Percentiles rank a stretch among this genome's conserved stretches.
Conservation (phyloP, 805 yeast genomes). For the Groenewaldozyma salmanticensis region DNA sequence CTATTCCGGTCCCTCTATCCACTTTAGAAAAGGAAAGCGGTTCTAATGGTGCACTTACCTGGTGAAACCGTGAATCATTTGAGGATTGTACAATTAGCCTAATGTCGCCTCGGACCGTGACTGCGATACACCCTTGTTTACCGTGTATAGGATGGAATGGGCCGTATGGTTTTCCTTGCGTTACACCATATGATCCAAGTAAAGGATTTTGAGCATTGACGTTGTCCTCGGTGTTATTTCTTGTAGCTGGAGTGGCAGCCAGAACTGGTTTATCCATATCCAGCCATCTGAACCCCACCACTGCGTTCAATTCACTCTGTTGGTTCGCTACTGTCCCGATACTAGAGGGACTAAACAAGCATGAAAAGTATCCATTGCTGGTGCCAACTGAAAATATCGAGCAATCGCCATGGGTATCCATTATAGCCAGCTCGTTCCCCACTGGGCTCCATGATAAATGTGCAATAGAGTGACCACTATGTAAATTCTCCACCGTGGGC, state of each 20-base stretch:
- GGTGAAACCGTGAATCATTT: conserved; percentile 13
- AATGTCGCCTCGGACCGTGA: conserved; percentile 50
- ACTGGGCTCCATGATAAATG: conserved; percentile 54
- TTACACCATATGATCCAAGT: conserved; percentile 39
- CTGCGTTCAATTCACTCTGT: conserved; percentile 11
- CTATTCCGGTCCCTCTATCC: conserved; percentile 17
- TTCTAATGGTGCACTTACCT: conserved; percentile 41
- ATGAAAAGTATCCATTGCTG: conserved; percentile 11
- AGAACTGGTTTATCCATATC: conserved; percentile 59
- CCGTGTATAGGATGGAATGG: conserved; percentile 57
- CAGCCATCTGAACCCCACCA: conserved; percentile 59
- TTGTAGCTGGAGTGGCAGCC: conserved; percentile 47
- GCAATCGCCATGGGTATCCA: conserved; percentile 39
- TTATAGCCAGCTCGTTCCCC: conserved; percentile 72
- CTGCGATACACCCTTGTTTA: conserved; percentile 60
- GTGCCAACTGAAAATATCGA: conserved; percentile 25
- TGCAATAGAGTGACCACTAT: conserved; percentile 12
- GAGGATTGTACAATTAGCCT: conserved; percentile 15
- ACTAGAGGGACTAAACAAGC: conserved; percentile 12
- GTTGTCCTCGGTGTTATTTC: conserved; percentile 15
- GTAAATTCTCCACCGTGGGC: conserved; percentile 15
- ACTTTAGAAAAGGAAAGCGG: conserved; percentile 37
- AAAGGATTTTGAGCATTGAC: conserved; percentile 11
- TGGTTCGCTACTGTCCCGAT: conserved; percentile 2
- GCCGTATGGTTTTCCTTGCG: conserved; percentile 50